These are phyloP conservation scores for Amanita pseudoporphyria DNA, from an alignment of 768 basidiomycete species.

Conservation along the genomic window DNA sequence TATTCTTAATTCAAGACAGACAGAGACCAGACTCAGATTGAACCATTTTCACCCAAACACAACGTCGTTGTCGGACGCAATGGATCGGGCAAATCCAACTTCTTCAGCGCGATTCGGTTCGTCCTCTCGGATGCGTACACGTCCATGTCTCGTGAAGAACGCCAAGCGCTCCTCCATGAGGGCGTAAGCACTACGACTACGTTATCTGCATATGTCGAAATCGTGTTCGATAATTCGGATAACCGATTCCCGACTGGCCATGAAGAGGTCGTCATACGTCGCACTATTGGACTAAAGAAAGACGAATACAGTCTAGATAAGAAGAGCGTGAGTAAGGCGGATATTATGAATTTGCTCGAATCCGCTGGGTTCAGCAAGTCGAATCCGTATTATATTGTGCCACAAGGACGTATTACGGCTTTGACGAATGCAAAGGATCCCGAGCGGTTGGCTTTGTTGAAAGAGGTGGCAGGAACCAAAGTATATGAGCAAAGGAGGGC, in stretches of 20 bases:
- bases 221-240: conserved; percentile 92
- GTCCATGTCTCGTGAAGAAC: conserved; percentile 88
- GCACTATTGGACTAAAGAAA: conserved; percentile 97
- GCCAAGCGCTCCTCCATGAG: conserved; percentile 89
- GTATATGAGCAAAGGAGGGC: conserved; percentile 92
- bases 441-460: conserved; percentile 87
- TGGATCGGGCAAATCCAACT: conserved; percentile 98
- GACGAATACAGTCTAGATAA: conserved; percentile 97
- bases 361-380: conserved; percentile 95
- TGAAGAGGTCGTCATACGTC: conserved; percentile 77
- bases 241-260: conserved; percentile 89
- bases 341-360: conserved; percentile 95
- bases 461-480: conserved; percentile 97
- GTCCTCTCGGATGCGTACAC: conserved; percentile 97
- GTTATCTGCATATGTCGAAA: conserved; percentile 89
- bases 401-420: conserved; percentile 96
- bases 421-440: conserved; percentile 96
- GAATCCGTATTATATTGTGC: conserved; percentile 99
- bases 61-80: conserved; percentile 98
- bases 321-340: conserved; percentile 92
- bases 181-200: conserved; percentile 84
- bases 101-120: conserved; percentile 95
- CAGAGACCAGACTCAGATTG: conserved; percentile 84
- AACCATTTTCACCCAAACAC: conserved; percentile 88
- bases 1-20: conserved; percentile 30